A percentile compares a stretch with the other conserved stretches of the same genome.
Conservation (phyloP, 1,284 basidiomycete species). For the Trichosporon inkin region DNA sequence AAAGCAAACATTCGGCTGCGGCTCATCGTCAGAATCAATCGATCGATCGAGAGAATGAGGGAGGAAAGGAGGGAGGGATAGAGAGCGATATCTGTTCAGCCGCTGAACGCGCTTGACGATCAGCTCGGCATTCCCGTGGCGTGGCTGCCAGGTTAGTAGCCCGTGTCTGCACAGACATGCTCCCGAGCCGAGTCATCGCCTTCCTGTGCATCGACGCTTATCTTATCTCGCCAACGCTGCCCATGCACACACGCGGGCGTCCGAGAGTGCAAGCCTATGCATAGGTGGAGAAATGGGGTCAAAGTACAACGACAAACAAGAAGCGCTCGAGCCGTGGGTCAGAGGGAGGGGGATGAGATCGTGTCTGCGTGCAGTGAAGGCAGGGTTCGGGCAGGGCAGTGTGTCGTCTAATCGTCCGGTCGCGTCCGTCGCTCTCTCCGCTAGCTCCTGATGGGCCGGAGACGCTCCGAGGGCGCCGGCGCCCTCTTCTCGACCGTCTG, state of each 20-base stretch:
- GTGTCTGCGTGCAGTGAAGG: no score
- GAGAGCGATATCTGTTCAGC: not conserved
- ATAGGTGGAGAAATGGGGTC: not conserved
- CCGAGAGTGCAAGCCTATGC: conserved; percentile 2
- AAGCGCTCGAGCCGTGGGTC: not conserved
- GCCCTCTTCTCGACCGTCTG: not conserved
- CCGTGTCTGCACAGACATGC: no score
- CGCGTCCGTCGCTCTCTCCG: not conserved
- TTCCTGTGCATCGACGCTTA: no score
- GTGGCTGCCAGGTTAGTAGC: no score
- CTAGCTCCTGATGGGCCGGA: conserved; percentile 1
- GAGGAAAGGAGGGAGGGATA: no score
- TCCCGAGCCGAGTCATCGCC: no score
- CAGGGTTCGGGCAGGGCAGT: no score
- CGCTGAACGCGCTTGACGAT: not conserved
- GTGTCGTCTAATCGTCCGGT: not conserved
- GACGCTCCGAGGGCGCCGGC: not conserved
- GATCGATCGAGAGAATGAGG: no score
- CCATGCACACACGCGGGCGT: not conserved
- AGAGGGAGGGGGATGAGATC: no score
- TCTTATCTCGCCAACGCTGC: no score
- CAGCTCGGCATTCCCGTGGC: not conserved
- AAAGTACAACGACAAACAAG: conserved; percentile 5
- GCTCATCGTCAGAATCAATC: no score
- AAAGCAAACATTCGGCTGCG: no score